Evolutionary conservation across 2,329 filamentous ascomycete genomes (phyloP).

Genomic region (Hymenoscyphus infarciens): DNA sequence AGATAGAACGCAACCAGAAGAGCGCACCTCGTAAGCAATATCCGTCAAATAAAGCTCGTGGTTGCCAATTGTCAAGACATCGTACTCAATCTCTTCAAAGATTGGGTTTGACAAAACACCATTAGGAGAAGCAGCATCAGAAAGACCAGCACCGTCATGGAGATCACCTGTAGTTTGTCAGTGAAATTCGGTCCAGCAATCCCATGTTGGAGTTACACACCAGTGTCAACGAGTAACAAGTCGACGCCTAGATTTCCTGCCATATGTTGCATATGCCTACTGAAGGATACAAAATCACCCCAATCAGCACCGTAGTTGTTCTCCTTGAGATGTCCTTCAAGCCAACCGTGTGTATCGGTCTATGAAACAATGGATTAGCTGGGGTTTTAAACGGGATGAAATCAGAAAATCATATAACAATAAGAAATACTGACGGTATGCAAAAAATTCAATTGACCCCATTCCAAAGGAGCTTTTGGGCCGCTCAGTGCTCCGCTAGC

Average conservation of each 20-base stretch:
- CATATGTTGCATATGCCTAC: constrained; percentile 71
- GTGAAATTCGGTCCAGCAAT: neutral
- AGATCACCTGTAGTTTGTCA: constrained; percentile 51
- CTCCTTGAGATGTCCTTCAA: constrained; percentile 87
- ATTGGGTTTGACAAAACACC: constrained; percentile 85
- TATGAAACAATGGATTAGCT: constrained; percentile 6
- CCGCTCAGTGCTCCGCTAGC: constrained; percentile 42
- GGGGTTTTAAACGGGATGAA: constrained; percentile 8
- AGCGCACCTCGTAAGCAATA: constrained; percentile 41
- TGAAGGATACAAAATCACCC: constrained; percentile 94
- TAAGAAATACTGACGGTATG: constrained; percentile 25
- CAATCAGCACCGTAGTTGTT: constrained; percentile 90
- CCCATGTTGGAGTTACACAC: constrained; percentile 36
- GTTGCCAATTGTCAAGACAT: constrained; percentile 78
- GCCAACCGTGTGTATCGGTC: constrained; percentile 62
- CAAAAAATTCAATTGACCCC: constrained; percentile 32
- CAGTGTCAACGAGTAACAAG: constrained; percentile 82
- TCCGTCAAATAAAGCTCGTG: constrained; percentile 86
- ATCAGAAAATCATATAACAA: neutral
- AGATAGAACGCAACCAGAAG: neutral
- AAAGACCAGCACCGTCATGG: constrained; percentile 88
- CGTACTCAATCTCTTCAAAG: constrained; percentile 74
- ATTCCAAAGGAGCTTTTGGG: constrained; percentile 37
- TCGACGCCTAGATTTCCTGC: constrained; percentile 77
- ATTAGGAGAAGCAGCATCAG: constrained; percentile 84